Base-by-base conservation (phyloP, 2,329 filamentous ascomycete species). In the Penicillium griseofulvum region DNA sequence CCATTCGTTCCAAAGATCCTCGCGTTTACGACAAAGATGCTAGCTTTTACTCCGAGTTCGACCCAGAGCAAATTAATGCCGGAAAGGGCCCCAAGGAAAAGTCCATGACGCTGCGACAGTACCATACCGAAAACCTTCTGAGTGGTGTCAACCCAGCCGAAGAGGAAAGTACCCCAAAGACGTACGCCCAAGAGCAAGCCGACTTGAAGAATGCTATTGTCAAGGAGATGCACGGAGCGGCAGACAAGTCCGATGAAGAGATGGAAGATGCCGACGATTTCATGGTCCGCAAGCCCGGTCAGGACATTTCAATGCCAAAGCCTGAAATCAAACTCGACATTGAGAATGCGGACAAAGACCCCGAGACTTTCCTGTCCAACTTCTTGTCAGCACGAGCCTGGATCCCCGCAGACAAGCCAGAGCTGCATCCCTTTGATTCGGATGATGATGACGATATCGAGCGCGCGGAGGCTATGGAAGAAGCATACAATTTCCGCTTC, bases 401-500 rank as follows among this genome's bases (percentile, higher is more conserved):
- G 94, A 83, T 93, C 7, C 85, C 89, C 0, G 82, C 83, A 10
- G 84, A 83, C 49, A 81, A 80, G 39, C 80, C 83, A 22, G 82
- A 83, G 39, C 91, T 90, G 74, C 81, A 92, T 65, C 89, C 92
- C 0, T 89, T 99, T 54, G 91, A 97, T 69, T 96, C 91, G 0
- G 94, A 99, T 64, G 91, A 97, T 49, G 90, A 85, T n/a, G 83
- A 86, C 7, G 83, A 90, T 41, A 85, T 89, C 29, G 81, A 83
- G 28, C 82, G 84, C 43, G 92, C 92, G 26, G 93, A 97, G 42
- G 85, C 88, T 57, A 96, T 93, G 67, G 94, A 99, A 76, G 83
- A 89, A 61, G 92, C 92, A 5, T 99, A 96, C 78, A 99, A 99
- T 76, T 77, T 97, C 75, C 88, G 94, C 33, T 99, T 99, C 68